Evolutionary conservation across 371 early-diverging fungal species (phyloP).

Genomic region (Nosema muscidifuracis): DNA sequence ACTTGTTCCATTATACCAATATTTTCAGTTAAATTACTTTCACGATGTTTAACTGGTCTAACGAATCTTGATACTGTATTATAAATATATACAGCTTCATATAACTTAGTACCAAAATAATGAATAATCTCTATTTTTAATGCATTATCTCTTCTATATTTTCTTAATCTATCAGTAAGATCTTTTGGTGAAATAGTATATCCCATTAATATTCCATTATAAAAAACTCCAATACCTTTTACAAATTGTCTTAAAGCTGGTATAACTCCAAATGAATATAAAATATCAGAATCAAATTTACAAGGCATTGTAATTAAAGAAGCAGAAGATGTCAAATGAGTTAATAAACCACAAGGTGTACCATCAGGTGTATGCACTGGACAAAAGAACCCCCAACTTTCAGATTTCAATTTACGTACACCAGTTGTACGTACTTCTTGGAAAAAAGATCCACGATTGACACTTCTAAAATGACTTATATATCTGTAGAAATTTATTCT

Average conservation of each 20-base stretch:
- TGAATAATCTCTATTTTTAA: slow-evolving; percentile 28
- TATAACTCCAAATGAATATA: slow-evolving; percentile 52
- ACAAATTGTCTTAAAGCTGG: slow-evolving; percentile 4
- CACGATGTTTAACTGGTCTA: slow-evolving; percentile 82
- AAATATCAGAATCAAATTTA: slow-evolving; percentile 13
- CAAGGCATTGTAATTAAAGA: slow-evolving; percentile 66
- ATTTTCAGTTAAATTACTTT: slow-evolving; percentile 71
- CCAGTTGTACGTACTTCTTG: slow-evolving; percentile 89
- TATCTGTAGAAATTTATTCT: slow-evolving; percentile 93
- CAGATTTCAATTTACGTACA: slow-evolving; percentile 91
- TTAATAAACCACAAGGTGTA: slow-evolving; percentile 92
- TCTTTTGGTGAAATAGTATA: slow-evolving; percentile 64
- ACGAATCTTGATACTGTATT: slow-evolving; percentile 79
- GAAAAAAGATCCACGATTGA: slow-evolving; percentile 98
- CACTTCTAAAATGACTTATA: slow-evolving; percentile 88
- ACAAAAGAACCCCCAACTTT: slow-evolving; percentile 88
- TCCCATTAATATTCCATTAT: slow-evolving; percentile 86
- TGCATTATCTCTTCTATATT: slow-evolving; percentile 21
- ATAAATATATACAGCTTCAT: slow-evolving; percentile 65
- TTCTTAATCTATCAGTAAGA: slow-evolving; percentile 33
- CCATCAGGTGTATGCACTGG: slow-evolving; percentile 99
- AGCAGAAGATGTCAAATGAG: slow-evolving; percentile 88
- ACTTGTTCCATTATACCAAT: slow-evolving; percentile 88
- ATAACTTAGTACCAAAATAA: slow-evolving; percentile 62
- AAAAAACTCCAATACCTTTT: slow-evolving; percentile 69